These are phyloP conservation scores for Penicillium sp. DNA, from an alignment of 2,329 filamentous ascomycete species.

Conservation along the genomic window DNA sequence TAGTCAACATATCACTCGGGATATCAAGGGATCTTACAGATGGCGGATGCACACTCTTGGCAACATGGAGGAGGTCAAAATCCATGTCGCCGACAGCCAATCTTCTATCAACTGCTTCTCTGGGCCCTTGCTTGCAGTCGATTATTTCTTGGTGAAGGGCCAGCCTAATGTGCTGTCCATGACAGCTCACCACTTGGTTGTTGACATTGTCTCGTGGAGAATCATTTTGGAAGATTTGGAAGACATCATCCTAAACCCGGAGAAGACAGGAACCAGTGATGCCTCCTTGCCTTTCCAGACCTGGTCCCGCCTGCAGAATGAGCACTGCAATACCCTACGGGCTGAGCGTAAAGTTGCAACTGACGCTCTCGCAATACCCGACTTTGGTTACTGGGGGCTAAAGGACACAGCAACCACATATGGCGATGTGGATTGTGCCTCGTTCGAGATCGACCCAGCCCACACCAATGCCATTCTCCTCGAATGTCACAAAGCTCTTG, in stretches of 20 bases:
- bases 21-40: conserved; percentile 32
- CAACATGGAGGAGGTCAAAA: conserved; percentile 24
- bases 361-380: conserved; percentile 29
- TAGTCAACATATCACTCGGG: conserved; percentile 32
- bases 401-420: conserved; percentile 32
- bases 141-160: conserved; percentile 42
- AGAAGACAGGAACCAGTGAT: conserved; percentile 21
- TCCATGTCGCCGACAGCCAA: conserved; percentile 32
- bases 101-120: conserved; percentile 36
- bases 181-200: conserved; percentile 41
- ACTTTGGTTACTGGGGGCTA: conserved; percentile 40
- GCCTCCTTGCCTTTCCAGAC: conserved; percentile 39
- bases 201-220: conserved; percentile 45
- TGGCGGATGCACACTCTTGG: conserved; percentile 24
- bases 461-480: conserved; percentile 32
- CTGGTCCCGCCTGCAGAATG: conserved; percentile 38
- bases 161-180: conserved; percentile 34
- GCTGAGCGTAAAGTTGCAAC: conserved; percentile 16
- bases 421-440: conserved; percentile 37
- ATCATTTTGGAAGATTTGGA: conserved; percentile 43
- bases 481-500: conserved; percentile 34
- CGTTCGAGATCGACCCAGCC: conserved; percentile 34
- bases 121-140: conserved; percentile 44
- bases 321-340: conserved; percentile 21
- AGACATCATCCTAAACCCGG: conserved; percentile 35